phyloP scores from a whole-genome alignment of 257 asterid genomes.

The Nemophila menziesii region DNA sequence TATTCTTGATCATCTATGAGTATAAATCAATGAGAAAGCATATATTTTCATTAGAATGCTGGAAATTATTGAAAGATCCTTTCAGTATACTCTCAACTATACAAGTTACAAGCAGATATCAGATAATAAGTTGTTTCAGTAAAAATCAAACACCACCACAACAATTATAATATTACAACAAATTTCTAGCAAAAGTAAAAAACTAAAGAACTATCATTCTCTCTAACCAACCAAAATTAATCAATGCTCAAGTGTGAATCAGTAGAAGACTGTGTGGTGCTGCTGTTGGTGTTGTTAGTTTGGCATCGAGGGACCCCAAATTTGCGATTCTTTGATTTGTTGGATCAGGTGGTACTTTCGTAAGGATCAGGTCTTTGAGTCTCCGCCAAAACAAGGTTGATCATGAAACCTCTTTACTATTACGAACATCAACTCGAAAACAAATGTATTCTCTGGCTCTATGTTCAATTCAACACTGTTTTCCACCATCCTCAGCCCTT shows the following conservation, averaged over 20 bases:
- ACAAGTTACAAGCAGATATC: constrained; percentile 37
- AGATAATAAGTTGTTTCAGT: constrained; percentile 23
- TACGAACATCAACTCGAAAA: constrained; percentile 76
- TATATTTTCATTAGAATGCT: too few species aligned
- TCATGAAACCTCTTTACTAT: constrained; percentile 75
- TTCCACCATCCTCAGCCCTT: constrained; percentile 44
- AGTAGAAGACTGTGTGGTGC: constrained; percentile 42
- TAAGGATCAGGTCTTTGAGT: constrained; percentile 92
- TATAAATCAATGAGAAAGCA: too few species aligned
- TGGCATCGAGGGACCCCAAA: too few species aligned
- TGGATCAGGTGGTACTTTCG: constrained; percentile 78
- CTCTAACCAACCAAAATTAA: constrained; percentile 20
- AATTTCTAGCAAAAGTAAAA: constrained; percentile 14
- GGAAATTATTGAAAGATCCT: too few species aligned
- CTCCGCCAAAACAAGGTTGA: constrained; percentile 98
- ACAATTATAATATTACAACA: constrained; percentile 26
- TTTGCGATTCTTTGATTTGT: too few species aligned
- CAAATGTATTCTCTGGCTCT: constrained; percentile 70
- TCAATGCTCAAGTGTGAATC: constrained; percentile 88
- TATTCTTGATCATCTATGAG: too few species aligned
- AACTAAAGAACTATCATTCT: too few species aligned
- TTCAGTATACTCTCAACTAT: constrained; percentile 32
- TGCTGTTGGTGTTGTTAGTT: too few species aligned
- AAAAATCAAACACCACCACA: constrained; percentile 25
- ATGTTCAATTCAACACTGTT: constrained; percentile 75